phyloP scores from a whole-genome alignment of 805 yeast genomes.

The Pichia sporocuriosa region DNA sequence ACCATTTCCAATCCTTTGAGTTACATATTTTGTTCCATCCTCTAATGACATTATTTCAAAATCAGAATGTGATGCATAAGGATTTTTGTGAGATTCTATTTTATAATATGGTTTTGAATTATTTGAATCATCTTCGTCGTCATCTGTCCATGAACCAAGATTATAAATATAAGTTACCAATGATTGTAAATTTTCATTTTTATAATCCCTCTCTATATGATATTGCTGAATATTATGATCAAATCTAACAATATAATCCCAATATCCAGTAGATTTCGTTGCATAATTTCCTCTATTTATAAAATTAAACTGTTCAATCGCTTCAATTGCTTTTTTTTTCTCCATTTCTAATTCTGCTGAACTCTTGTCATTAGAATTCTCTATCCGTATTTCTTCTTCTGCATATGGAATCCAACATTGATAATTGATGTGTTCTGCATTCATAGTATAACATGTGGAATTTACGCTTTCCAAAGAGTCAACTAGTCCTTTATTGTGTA shows the following conservation, averaged over 20 bases:
- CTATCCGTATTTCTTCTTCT: not conserved
- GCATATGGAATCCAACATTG: slow-evolving; percentile 4
- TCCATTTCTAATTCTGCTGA: slow-evolving; percentile 11
- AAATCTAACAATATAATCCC: slow-evolving; percentile 16
- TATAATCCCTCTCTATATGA: slow-evolving; percentile 6
- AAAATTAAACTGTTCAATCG: slow-evolving; percentile 13
- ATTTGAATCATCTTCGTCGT: not conserved
- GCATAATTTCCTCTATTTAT: slow-evolving; percentile 3
- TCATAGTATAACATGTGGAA: not conserved
- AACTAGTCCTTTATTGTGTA: not conserved
- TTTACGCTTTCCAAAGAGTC: not conserved
- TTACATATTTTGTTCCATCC: slow-evolving; percentile 25
- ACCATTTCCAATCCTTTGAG: slow-evolving; percentile 27
- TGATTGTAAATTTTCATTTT: not conserved
- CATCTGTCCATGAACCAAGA: slow-evolving; percentile 10
- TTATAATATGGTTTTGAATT: slow-evolving; percentile 4
- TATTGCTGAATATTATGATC: slow-evolving; percentile 11
- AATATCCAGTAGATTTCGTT: slow-evolving; percentile 12
- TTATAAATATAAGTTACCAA: not conserved
- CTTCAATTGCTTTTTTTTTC: slow-evolving; percentile 17
- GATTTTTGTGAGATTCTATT: not conserved
- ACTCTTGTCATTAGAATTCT: not conserved
- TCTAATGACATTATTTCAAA: slow-evolving; percentile 20
- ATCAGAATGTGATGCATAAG: slow-evolving; percentile 17
- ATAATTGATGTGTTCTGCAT: not conserved